phyloP scores from a whole-genome alignment of 2,329 filamentous ascomycete genomes.

The Xylariaceae sp. region DNA sequence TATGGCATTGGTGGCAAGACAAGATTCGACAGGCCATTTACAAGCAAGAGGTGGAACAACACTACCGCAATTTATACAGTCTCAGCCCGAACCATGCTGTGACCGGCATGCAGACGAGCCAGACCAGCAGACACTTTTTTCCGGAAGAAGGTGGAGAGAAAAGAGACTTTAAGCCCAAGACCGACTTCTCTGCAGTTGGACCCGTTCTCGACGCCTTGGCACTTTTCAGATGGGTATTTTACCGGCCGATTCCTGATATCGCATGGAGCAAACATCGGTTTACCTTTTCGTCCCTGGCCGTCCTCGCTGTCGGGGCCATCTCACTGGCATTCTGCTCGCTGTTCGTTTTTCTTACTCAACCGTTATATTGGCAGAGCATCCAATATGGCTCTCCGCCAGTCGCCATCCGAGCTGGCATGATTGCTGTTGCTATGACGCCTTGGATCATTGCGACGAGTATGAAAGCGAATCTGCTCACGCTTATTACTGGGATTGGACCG shows the following conservation, averaged over 20 bases:
- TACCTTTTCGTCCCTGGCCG: conserved; percentile 74
- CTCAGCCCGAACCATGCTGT: conserved; percentile 45
- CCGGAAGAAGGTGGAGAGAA: conserved; percentile 57
- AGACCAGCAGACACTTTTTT: conserved; percentile 66
- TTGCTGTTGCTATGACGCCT: conserved; percentile 83
- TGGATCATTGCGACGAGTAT: conserved; percentile 89
- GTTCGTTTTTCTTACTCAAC: conserved; percentile 82
- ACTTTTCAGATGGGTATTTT: conserved; percentile 83
- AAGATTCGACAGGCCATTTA: conserved; percentile 86
- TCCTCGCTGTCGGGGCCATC: conserved; percentile 61
- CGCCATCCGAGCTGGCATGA: conserved; percentile 83
- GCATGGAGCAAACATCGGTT: conserved; percentile 62
- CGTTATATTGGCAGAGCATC: conserved; percentile 85
- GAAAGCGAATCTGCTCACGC: conserved; percentile 80
- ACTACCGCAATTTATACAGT: conserved; percentile 52
- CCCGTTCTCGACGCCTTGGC: conserved; percentile 74
- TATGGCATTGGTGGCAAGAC: conserved; percentile 89
- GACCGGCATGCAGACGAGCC: conserved; percentile 44
- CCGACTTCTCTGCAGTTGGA: conserved; percentile 69
- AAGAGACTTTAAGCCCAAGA: conserved; percentile 56
- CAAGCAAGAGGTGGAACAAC: conserved; percentile 71
- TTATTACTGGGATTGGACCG: conserved; percentile 84
- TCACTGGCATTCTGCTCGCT: conserved; percentile 68
- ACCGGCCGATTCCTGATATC: conserved; percentile 74
- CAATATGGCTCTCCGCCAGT: conserved; percentile 81